phyloP scores from a whole-genome alignment of 768 basidiomycete species.

The Mycena rebaudengoi region DNA sequence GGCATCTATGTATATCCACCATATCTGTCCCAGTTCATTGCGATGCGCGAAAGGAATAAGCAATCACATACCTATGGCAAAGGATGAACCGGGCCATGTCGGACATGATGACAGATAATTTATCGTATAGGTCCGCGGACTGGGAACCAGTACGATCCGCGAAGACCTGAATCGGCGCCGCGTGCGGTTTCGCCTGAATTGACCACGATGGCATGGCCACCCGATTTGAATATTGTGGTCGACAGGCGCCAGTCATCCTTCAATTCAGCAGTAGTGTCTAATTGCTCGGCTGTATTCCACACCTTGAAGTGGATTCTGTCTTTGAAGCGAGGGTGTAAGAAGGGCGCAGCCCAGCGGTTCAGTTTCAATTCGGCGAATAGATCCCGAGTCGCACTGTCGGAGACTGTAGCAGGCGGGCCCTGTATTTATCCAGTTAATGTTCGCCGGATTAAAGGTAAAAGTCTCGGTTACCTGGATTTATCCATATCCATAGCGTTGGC shows the following conservation, averaged over 20 bases:
- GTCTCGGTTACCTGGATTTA: constrained; percentile 50
- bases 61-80: constrained; percentile 62
- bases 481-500: constrained; percentile 97
- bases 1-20: constrained; percentile 96
- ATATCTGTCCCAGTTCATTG: constrained; percentile 61
- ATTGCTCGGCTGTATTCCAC: constrained; percentile 98
- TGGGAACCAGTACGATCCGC: constrained; percentile 88
- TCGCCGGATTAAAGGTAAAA: too few relatives aligned
- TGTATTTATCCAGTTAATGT: too few relatives aligned
- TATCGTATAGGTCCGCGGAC: constrained; percentile 85
- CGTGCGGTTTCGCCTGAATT: too few relatives aligned
- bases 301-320: constrained; percentile 94
- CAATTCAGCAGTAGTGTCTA: constrained; percentile 90
- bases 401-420: constrained; percentile 88
- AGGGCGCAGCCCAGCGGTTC: constrained; percentile 95
- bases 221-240: constrained; percentile 83
- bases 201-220: constrained; percentile 61
- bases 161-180: constrained; percentile 42
- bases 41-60: background rate
- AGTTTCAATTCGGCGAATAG: constrained; percentile 84
- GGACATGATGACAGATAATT: constrained; percentile 90
- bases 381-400: constrained; percentile 79
- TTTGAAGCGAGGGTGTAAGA: constrained; percentile 91
- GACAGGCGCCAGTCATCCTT: constrained; percentile 90
- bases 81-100: constrained; percentile 98